Conservation (phyloP, 352 stramenopile species). For the Globisporangium canariense region DNA sequence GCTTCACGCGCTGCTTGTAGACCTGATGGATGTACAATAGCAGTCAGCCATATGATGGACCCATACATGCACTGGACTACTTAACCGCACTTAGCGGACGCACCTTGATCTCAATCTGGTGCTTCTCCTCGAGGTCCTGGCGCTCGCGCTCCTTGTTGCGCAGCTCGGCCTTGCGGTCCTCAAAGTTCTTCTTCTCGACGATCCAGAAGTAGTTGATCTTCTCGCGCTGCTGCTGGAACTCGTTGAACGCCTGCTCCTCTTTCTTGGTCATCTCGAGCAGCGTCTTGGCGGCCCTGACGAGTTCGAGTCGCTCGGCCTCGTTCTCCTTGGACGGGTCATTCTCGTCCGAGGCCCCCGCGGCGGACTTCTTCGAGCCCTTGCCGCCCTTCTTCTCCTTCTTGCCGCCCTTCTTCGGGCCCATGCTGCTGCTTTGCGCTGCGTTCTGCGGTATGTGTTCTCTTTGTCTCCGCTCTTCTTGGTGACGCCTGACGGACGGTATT, state of each 20-base stretch:
- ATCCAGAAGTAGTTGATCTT: constrained; percentile 98
- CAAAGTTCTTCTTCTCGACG: constrained; percentile 95
- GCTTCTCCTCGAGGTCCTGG: constrained; percentile 94
- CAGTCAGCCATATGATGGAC: neutral
- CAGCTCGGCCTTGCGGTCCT: constrained; percentile 90
- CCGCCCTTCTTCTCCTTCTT: constrained; percentile 67
- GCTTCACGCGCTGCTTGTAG: constrained; percentile 96
- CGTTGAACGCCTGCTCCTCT: constrained; percentile 92
- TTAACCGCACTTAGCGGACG: too few species aligned
- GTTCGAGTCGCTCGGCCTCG: constrained; percentile 64
- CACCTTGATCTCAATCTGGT: constrained; percentile 94
- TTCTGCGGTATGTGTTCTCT: too few species aligned
- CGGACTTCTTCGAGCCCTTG: constrained; percentile 41
- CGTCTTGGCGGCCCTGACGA: constrained; percentile 75
- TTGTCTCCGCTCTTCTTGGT: neutral
- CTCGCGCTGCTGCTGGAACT: constrained; percentile 95
- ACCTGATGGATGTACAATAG: constrained; percentile 31
- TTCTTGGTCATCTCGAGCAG: constrained; percentile 79
- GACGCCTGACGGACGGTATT: neutral
- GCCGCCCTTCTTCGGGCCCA: constrained; percentile 61
- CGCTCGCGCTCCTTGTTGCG: constrained; percentile 94
- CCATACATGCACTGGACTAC: too few species aligned
- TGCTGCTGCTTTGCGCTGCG: constrained; percentile 7
- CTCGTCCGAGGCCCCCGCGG: constrained; percentile 27
- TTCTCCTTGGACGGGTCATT: constrained; percentile 57